Percentiles rank a stretch among this genome's conserved stretches.
These are phyloP conservation scores for Pythium angustatum DNA, from an alignment of 352 stramenopile genomes.

Conservation along the genomic window DNA sequence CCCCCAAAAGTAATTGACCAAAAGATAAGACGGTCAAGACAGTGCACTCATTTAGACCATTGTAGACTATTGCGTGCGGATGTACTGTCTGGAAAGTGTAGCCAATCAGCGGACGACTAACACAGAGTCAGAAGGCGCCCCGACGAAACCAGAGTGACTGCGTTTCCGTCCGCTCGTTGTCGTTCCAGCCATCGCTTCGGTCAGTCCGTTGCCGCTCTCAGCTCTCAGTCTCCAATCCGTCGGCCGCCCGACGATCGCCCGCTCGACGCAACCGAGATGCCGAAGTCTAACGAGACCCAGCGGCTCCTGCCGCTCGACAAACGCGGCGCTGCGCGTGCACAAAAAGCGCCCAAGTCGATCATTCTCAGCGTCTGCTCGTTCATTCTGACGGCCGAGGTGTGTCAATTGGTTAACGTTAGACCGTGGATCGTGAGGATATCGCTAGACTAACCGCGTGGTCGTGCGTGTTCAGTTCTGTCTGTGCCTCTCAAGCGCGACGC, in stretches of 20 bases:
- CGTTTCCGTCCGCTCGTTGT: background rate
- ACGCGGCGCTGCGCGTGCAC: background rate
- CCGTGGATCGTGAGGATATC: no score
- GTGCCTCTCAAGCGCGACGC: constrained; percentile 79
- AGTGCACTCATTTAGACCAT: no score
- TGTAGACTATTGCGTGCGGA: background rate
- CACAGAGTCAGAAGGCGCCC: background rate
- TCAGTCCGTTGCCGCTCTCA: no score
- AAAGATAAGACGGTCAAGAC: no score
- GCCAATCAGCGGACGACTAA: constrained; percentile 14
- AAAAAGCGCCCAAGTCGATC: constrained; percentile 54
- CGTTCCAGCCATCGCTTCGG: no score
- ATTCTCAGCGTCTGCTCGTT: constrained; percentile 87
- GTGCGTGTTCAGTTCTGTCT: constrained; percentile 64
- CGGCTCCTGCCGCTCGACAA: constrained; percentile 19
- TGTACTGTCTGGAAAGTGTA: constrained; percentile 11
- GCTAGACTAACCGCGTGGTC: background rate
- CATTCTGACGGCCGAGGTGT: constrained; percentile 82
- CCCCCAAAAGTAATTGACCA: background rate
- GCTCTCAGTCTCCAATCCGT: no score
- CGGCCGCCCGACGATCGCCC: background rate
- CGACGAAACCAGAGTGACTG: background rate
- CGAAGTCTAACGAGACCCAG: constrained; percentile 26
- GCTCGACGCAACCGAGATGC: no score
- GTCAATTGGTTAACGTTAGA: no score